These are phyloP conservation scores for Phytophthora agathidicida DNA, from an alignment of 352 stramenopile genomes.

Conservation along the genomic window DNA sequence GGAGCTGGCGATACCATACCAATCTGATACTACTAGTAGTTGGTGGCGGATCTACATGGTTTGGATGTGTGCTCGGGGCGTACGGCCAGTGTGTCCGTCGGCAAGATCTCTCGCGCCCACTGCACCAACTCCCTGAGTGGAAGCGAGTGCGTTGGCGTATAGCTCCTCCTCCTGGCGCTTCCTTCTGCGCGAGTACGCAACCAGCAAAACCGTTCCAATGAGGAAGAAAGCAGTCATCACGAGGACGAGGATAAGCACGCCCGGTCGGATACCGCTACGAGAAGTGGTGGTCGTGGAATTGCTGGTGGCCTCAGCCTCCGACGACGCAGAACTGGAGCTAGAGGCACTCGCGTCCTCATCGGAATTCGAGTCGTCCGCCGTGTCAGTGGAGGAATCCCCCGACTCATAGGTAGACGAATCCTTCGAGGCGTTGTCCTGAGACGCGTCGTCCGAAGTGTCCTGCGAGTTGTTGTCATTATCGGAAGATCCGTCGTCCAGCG, in stretches of 20 bases:
- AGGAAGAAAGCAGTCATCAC: slow-evolving; percentile 65
- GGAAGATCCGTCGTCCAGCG: not conserved
- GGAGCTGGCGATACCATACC: slow-evolving; percentile 2
- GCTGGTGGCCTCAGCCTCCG: not conserved
- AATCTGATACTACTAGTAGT: slow-evolving; percentile 20
- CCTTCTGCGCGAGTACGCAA: slow-evolving; percentile 67
- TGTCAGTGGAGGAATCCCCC: slow-evolving; percentile 2
- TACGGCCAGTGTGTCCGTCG: slow-evolving; percentile 36
- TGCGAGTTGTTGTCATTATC: not conserved
- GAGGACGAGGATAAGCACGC: slow-evolving; percentile 66
- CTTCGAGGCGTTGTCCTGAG: not conserved
- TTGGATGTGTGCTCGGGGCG: slow-evolving; percentile 65
- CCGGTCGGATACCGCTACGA: slow-evolving; percentile 40
- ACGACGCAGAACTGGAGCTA: slow-evolving; percentile 11
- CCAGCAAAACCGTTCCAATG: slow-evolving; percentile 60
- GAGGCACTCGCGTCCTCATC: slow-evolving; percentile 1
- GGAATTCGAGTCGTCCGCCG: slow-evolving; percentile 8
- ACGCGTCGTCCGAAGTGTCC: slow-evolving; percentile 3
- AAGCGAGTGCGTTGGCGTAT: slow-evolving; percentile 41
- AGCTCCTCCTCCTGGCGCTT: slow-evolving; percentile 55
- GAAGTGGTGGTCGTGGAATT: slow-evolving; percentile 21
- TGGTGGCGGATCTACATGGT: slow-evolving; percentile 58
- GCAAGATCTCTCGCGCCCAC: slow-evolving; percentile 22
- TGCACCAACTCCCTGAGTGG: slow-evolving; percentile 26
- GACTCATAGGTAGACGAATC: slow-evolving; percentile 8